Evolutionary conservation across 371 early-diverging fungal genomes (phyloP), one percentile per base, ranked within the genome.

Genomic region (Mortierella sp.): DNA sequence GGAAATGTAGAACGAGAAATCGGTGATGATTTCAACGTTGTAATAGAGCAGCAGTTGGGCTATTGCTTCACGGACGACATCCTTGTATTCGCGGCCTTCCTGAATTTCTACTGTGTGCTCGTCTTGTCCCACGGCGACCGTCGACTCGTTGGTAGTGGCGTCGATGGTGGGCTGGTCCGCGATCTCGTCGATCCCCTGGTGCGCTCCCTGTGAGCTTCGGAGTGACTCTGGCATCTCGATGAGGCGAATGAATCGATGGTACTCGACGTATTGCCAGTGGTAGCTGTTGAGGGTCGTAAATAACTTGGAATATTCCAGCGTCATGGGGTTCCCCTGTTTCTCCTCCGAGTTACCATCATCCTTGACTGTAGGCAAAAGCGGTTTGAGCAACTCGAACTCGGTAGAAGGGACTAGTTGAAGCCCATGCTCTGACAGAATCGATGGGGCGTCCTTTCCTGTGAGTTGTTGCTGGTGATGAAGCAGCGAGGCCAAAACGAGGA

Each of bases 1-100:
- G 10, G 55, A 28, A 28, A 79, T 59, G 13, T 61, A 16, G n/a
- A 79, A 24, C 9, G 46, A 24, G 19, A 71, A 43, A 10, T 31
- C 34, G 51, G 80, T 75, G 6, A 79, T 59, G 5, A 8, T 61
- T 2, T 79, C 75, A n/a, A 26, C 28, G 34, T 79, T 74, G 71
- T 79, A 71, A 11, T 34, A 37, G 21, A 75, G 46, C 31, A 70
- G 40, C n/a, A 79, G 5, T 8, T 34, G 34, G 5, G 40, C 57
- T 19, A 79, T 9, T 1, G 64, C 34, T 11, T 64, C 44, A 6
- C n/a, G 44, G 8, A 75, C 11, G 24, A 21, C 11, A 28, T 21
- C 10, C 14, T 31, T 43, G 34, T 61, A 61, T 3, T 74, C 59
- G 3, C 44, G n/a, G 48, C 4, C 3, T 2, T n/a, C 10, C 16